Conservation (phyloP, 2,329 filamentous ascomycete genomes). For the Phialophora verrucosa region DNA sequence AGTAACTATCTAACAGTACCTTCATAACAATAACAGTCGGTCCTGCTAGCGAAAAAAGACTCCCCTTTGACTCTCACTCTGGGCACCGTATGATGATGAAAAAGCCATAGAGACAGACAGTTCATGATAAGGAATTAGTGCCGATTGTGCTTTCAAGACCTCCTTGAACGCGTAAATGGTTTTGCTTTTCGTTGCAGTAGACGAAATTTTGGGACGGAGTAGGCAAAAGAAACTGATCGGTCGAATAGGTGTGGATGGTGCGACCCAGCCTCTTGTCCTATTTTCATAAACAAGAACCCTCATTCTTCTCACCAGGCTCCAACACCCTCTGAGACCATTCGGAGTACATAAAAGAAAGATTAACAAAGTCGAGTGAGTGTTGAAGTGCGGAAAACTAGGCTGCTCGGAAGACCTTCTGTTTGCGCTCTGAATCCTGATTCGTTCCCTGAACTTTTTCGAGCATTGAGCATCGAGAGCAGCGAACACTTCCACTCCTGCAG, state of each 20-base stretch:
- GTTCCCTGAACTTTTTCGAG: conserved; percentile 18
- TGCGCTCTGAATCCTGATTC: conserved; percentile 3
- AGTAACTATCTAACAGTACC: conserved; percentile 97
- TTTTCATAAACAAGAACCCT: not conserved
- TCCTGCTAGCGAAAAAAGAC: conserved; percentile 99
- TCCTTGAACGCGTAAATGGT: not conserved
- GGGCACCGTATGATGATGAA: conserved; percentile 91
- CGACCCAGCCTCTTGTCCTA: no score
- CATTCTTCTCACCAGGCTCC: not conserved
- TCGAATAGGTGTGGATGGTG: not conserved
- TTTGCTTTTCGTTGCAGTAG: not conserved
- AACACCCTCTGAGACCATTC: not conserved
- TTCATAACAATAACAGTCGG: conserved; percentile 74
- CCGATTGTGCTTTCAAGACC: conserved; percentile 17
- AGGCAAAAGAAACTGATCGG: not conserved
- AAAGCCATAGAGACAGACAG: conserved; percentile 71
- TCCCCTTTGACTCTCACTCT: conserved; percentile 70
- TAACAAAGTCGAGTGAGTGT: not conserved
- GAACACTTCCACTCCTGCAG: not conserved
- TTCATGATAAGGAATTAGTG: conserved; percentile 90
- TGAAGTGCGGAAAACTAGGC: conserved; percentile 1
- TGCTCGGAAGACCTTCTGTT: conserved; percentile 10
- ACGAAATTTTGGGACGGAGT: not conserved
- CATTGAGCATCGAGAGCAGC: conserved; percentile 2
- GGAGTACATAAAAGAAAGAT: not conserved